A percentile compares a stretch with the other conserved stretches of the same genome.
Evolutionary conservation across 345 rosid genomes (phyloP).

Genomic region (Mangifera indica): DNA sequence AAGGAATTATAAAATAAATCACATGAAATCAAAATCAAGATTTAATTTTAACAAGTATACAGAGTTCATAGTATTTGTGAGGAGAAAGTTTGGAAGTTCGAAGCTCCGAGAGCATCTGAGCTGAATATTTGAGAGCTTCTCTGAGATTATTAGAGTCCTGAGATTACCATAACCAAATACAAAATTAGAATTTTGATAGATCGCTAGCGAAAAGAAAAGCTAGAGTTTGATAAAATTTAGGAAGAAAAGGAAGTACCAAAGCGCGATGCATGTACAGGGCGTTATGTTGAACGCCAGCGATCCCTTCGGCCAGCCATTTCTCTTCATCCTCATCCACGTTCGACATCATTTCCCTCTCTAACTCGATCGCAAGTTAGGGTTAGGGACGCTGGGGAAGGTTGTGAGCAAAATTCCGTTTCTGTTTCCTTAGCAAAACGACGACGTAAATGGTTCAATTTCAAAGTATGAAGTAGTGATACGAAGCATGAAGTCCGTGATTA

Average conservation of each 20-base stretch:
- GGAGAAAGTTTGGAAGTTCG: conserved; percentile 92
- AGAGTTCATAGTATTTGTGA: conserved; percentile 85
- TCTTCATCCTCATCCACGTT: conserved; percentile 79
- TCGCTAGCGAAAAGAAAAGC: not conserved
- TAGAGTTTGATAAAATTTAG: conserved; percentile 4
- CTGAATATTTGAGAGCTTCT: conserved; percentile 86
- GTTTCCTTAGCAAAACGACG: too few species aligned
- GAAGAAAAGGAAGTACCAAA: conserved; percentile 41
- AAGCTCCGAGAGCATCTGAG: conserved; percentile 88
- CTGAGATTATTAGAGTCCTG: conserved; percentile 85
- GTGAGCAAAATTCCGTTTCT: too few species aligned
- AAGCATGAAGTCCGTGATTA: too few species aligned
- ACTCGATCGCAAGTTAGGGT: not conserved
- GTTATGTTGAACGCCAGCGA: conserved; percentile 87
- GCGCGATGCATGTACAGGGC: conserved; percentile 92
- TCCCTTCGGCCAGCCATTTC: conserved; percentile 95
- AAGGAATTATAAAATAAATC: conserved; percentile 10
- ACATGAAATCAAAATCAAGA: conserved; percentile 12
- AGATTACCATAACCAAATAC: not conserved
- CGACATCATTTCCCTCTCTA: conserved; percentile 35
- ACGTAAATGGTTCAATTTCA: too few species aligned
- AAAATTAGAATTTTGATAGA: not conserved
- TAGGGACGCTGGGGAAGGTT: too few species aligned
- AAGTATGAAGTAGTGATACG: too few species aligned
- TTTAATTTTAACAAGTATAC: conserved; percentile 33